Evolutionary conservation across 2,329 filamentous ascomycete genomes (phyloP).

Genomic region (Penicillium sp.): DNA sequence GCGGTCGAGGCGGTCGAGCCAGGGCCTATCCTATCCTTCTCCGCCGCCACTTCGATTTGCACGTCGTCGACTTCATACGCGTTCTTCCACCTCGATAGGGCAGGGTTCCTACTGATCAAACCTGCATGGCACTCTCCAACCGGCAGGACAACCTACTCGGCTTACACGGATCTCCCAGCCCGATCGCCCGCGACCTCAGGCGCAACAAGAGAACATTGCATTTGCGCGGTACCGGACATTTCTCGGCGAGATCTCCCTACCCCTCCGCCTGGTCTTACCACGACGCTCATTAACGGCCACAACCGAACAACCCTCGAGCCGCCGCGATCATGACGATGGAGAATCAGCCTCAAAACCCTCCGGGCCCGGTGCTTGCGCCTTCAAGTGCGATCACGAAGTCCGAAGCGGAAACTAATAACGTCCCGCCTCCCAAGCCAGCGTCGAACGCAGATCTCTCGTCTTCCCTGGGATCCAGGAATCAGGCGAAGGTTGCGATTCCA

Average conservation of each 20-base stretch:
- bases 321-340: constrained; percentile 20
- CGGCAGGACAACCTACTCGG: neutral
- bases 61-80: neutral
- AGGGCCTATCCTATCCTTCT: neutral
- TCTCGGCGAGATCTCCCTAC: neutral
- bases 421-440: constrained; percentile 1
- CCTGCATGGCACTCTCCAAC: constrained; percentile 1
- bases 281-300: neutral
- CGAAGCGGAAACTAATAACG: neutral
- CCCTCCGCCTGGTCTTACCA: neutral
- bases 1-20: neutral
- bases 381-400: neutral
- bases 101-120: neutral
- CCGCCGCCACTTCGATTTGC: constrained; percentile 8
- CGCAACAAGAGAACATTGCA: constrained; percentile 1
- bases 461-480: constrained; percentile 5
- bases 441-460: constrained; percentile 8
- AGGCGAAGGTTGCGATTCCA: constrained; percentile 33
- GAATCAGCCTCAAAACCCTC: constrained; percentile 1
- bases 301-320: neutral
- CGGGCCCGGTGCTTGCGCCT: constrained; percentile 2
- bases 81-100: neutral
- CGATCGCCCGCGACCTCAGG: neutral
- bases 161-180: neutral
- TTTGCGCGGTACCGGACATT: neutral